phyloP scores from a whole-genome alignment of 768 basidiomycete genomes.

The Mycena pura region DNA sequence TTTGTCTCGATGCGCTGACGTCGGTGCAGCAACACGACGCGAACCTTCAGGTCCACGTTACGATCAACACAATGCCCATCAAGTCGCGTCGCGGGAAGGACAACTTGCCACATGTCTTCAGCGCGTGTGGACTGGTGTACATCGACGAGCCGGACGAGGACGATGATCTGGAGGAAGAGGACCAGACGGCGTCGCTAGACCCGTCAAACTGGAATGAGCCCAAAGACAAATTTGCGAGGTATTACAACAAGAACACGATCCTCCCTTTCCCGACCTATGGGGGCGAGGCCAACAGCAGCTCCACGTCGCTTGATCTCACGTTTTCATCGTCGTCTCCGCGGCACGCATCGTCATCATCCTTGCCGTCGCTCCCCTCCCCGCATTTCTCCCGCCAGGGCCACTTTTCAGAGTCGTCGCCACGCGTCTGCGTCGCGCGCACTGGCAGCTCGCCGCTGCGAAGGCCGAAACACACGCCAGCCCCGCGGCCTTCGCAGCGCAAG shows the following conservation, averaged over 20 bases:
- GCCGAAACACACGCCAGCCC: conserved; percentile 47
- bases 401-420: too few species aligned
- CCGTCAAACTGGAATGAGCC: conserved; percentile 38
- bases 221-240: conserved; percentile 35
- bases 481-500: conserved; percentile 41
- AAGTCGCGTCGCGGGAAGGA: conserved; percentile 61
- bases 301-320: background rate
- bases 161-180: conserved; percentile 24
- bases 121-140: conserved; percentile 52
- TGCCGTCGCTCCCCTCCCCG: conserved; percentile 14
- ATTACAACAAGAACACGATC: conserved; percentile 34
- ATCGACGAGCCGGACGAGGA: conserved; percentile 36
- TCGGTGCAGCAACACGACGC: conserved; percentile 57
- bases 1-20: background rate
- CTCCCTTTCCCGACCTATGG: conserved; percentile 27
- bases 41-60: conserved; percentile 63
- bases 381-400: too few species aligned
- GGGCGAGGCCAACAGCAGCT: conserved; percentile 30
- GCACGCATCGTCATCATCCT: conserved; percentile 3
- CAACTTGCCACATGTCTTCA: conserved; percentile 67
- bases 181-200: conserved; percentile 27
- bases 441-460: conserved; percentile 30
- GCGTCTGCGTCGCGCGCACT: too few species aligned
- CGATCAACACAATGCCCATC: conserved; percentile 57
- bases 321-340: conserved; percentile 2